Conservation (phyloP, 805 yeast genomes). For the Debaryomyces hansenii region DNA sequence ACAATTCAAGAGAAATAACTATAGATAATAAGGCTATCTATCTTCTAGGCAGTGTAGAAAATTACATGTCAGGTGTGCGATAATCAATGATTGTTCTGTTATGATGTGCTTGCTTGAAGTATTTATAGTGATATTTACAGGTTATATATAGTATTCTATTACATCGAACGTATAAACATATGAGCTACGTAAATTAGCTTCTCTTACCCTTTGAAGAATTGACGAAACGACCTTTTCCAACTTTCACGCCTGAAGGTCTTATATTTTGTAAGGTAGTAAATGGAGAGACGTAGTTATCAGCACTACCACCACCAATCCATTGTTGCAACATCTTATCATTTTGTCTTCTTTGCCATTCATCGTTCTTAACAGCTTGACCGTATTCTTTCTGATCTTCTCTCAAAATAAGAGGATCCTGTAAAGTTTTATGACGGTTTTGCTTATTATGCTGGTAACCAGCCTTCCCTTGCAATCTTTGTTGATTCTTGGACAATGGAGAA, state of each 20-base stretch:
- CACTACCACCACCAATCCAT: conserved; percentile 94
- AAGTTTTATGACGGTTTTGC: conserved; percentile 50
- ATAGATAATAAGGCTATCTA: neutral
- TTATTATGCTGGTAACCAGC: conserved; percentile 78
- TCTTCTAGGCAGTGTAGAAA: neutral
- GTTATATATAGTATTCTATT: too few species aligned
- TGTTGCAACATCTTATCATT: conserved; percentile 83
- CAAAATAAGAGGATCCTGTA: conserved; percentile 54
- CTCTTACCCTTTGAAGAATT: conserved; percentile 54
- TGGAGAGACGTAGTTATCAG: conserved; percentile 87
- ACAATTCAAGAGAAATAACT: too few species aligned
- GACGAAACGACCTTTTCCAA: conserved; percentile 83
- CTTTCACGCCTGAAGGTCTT: conserved; percentile 62
- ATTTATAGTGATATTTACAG: too few species aligned
- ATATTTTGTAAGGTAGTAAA: conserved; percentile 48
- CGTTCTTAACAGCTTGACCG: conserved; percentile 80
- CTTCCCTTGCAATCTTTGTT: conserved; percentile 71
- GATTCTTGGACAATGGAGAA: conserved; percentile 81
- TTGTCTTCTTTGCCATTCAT: conserved; percentile 81
- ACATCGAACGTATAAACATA: too few species aligned
- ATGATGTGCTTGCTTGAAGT: too few species aligned
- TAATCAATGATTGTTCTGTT: too few species aligned
- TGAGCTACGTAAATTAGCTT: neutral
- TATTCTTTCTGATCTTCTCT: conserved; percentile 96
- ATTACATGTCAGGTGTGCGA: too few species aligned